Evolutionary conservation across 2,329 filamentous ascomycete genomes (phyloP).

Genomic region (Aspergillus piperis): DNA sequence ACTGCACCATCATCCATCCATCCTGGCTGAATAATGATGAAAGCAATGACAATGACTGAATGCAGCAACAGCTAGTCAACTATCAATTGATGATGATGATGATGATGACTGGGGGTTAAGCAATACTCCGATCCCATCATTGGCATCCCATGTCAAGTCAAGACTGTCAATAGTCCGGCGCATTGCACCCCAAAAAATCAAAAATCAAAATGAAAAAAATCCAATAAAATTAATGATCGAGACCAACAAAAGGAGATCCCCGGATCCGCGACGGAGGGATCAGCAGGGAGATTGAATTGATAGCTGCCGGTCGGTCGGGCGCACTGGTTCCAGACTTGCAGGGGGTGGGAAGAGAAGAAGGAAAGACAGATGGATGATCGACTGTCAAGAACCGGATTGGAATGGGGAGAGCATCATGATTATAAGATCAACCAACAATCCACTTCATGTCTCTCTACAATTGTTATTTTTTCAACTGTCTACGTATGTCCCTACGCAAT

Average conservation of each 20-base stretch:
- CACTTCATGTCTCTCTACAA: not conserved
- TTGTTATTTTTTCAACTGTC: not conserved
- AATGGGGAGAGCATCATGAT: not conserved
- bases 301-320: not conserved
- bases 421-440: not conserved
- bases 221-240: not conserved
- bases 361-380: not conserved
- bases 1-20: not conserved
- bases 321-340: conserved; percentile 14
- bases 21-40: not conserved
- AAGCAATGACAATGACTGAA: not conserved
- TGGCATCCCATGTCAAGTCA: not conserved
- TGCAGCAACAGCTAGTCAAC: not conserved
- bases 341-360: not conserved
- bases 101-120: not conserved
- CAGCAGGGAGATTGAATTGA: conserved; percentile 5
- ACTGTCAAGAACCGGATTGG: not conserved
- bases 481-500: not conserved
- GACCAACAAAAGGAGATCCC: conserved; percentile 5
- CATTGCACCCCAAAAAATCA: not conserved
- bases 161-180: not conserved
- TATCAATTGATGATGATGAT: not conserved
- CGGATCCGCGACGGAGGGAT: conserved; percentile 17
- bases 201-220: not conserved
- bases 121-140: not conserved